These are phyloP conservation scores for Lineolata rhizophorae DNA, from an alignment of 495 filamentous ascomycete genomes.

Conservation along the genomic window DNA sequence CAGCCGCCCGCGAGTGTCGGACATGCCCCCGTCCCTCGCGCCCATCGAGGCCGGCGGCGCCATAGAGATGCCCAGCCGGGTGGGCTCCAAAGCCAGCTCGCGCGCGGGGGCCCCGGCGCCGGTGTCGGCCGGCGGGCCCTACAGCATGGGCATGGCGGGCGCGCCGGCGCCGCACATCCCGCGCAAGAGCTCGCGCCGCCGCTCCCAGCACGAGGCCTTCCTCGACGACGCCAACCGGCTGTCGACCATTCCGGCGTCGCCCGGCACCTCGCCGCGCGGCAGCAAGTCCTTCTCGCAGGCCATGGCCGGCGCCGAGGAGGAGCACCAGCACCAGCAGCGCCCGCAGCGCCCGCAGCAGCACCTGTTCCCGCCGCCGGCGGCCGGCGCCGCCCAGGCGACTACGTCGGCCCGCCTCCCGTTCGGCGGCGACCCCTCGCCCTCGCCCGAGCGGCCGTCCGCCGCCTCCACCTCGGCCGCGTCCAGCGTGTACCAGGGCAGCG, in stretches of 20 bases:
- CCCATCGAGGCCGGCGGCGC: constrained; percentile 36
- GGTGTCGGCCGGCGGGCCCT: too few species aligned
- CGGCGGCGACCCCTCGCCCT: background rate
- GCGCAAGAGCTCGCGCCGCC: too few species aligned
- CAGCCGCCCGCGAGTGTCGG: too few species aligned
- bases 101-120: too few species aligned
- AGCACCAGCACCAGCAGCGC: too few species aligned
- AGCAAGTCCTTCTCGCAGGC: background rate
- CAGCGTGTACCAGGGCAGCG: too few species aligned
- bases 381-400: background rate
- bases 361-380: too few species aligned
- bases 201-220: too few species aligned
- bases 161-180: too few species aligned
- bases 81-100: constrained; percentile 34
- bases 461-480: background rate
- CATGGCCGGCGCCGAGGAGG: background rate
- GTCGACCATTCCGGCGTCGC: background rate
- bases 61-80: constrained; percentile 41
- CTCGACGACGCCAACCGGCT: background rate
- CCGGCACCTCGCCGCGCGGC: background rate
- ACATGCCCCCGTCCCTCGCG: constrained; percentile 36
- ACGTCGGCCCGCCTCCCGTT: background rate
- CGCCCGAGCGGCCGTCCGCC: background rate
- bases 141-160: too few species aligned
- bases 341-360: too few species aligned